phyloP scores from a whole-genome alignment of 2,329 filamentous ascomycete species.

The Trichothecium sympodiale region DNA sequence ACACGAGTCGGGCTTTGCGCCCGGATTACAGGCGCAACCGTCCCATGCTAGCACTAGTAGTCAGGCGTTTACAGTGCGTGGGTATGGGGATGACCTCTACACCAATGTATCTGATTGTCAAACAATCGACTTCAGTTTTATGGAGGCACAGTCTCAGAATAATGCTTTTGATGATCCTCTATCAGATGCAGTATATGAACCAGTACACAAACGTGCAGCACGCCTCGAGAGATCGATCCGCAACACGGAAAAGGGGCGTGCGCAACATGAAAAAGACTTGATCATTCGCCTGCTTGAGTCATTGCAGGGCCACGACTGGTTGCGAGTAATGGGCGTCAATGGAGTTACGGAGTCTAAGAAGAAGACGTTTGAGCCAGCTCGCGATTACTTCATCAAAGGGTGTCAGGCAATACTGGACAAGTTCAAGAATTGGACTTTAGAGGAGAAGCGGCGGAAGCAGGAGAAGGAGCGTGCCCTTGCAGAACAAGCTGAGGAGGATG shows the following conservation, averaged over 20 bases:
- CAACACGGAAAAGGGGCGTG: constrained; percentile 52
- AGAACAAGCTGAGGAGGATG: constrained; percentile 19
- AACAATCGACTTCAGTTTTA: constrained; percentile 42
- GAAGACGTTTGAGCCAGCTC: constrained; percentile 76
- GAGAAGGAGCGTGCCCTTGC: constrained; percentile 54
- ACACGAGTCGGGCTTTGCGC: constrained; percentile 7
- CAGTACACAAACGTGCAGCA: constrained; percentile 47
- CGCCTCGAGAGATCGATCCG: constrained; percentile 50
- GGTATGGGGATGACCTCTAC: constrained; percentile 46
- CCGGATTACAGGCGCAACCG: constrained; percentile 13
- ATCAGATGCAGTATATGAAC: constrained; percentile 41
- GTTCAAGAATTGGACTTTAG: constrained; percentile 76
- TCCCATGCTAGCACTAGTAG: constrained; percentile 11
- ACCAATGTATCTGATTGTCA: constrained; percentile 45
- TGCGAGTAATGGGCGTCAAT: constrained; percentile 81
- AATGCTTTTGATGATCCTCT: constrained; percentile 41
- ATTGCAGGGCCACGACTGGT: constrained; percentile 84
- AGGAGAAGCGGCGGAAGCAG: constrained; percentile 73
- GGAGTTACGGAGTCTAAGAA: constrained; percentile 76
- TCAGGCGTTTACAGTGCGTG: constrained; percentile 29
- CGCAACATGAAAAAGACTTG: constrained; percentile 56
- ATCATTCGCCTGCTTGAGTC: constrained; percentile 63
- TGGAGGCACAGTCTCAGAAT: constrained; percentile 33
- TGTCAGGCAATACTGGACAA: constrained; percentile 76
- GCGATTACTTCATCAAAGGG: constrained; percentile 74